phyloP scores from a whole-genome alignment of 257 asterid species.

The Gentiana straminea region DNA sequence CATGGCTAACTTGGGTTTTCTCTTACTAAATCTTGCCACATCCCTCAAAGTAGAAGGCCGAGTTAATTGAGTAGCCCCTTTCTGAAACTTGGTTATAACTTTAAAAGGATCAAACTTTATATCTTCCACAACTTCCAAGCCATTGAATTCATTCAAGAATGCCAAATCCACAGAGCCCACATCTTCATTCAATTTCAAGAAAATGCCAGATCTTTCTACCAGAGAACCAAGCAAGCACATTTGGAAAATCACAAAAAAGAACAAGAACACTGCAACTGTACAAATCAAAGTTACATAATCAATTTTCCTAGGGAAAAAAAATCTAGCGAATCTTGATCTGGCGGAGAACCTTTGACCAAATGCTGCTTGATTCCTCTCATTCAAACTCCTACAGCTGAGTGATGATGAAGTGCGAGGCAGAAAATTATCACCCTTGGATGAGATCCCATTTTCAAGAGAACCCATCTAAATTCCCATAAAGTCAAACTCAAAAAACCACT shows the following conservation, averaged over 20 bases:
- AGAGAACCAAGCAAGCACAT: constrained; percentile 49
- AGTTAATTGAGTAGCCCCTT: constrained; percentile 24
- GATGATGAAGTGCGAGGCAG: constrained; percentile 36
- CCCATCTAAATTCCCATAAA: constrained; percentile 76
- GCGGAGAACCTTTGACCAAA: constrained; percentile 29
- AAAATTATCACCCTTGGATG: constrained; percentile 40
- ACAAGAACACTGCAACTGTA: constrained; percentile 45
- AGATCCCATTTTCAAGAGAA: constrained; percentile 50
- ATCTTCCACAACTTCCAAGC: constrained; percentile 71
- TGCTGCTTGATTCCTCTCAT: constrained; percentile 9
- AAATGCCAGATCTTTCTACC: constrained; percentile 28
- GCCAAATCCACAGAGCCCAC: constrained; percentile 27
- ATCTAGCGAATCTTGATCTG: constrained; percentile 85
- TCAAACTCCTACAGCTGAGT: constrained; percentile 13
- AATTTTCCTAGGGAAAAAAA: constrained; percentile 43
- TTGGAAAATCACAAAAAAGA: constrained; percentile 53
- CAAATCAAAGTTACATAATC: constrained; percentile 48
- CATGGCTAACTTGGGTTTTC: constrained; percentile 74
- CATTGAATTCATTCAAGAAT: constrained; percentile 38
- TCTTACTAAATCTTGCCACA: constrained; percentile 43
- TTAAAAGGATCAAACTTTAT: constrained; percentile 47
- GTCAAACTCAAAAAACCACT: constrained; percentile 7
- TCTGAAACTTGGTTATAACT: constrained; percentile 42
- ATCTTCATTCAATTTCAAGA: constrained; percentile 17
- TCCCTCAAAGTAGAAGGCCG: constrained; percentile 29